Conservation (phyloP, 192 early-diverging fungal genomes). For the Umbelopsis ramanniana region DNA sequence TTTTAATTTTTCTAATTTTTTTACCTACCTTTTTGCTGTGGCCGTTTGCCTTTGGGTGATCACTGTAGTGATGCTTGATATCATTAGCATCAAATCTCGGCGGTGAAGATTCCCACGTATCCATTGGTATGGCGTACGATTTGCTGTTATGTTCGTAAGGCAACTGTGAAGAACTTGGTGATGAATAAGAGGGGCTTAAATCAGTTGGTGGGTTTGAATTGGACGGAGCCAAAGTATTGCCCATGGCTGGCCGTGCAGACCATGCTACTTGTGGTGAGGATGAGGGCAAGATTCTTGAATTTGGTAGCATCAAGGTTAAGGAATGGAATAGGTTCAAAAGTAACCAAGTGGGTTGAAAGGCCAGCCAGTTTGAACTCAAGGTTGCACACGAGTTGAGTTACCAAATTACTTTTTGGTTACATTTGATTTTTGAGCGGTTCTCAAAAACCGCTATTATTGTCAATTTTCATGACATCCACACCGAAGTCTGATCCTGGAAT, state of each 20-base stretch:
- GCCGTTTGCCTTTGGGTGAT: not conserved
- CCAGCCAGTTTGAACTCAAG: not conserved
- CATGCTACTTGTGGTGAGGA: conserved; percentile 11
- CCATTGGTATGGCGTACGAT: not conserved
- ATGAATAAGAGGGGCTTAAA: conserved; percentile 12
- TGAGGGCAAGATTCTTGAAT: conserved; percentile 17
- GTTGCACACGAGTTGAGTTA: not conserved
- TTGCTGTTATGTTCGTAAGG: not conserved
- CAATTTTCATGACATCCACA: conserved; percentile 12
- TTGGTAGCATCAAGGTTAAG: conserved; percentile 11
- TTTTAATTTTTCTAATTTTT: not conserved
- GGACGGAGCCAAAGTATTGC: not conserved
- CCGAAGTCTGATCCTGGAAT: not conserved
- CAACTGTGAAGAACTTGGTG: not conserved
- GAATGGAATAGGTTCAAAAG: conserved; percentile 13
- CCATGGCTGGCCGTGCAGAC: not conserved
- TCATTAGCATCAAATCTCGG: not conserved
- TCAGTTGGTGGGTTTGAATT: conserved; percentile 2
- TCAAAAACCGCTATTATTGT: not conserved
- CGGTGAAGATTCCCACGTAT: not conserved
- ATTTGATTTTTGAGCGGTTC: not conserved
- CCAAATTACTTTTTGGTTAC: conserved; percentile 9
- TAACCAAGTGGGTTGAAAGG: not conserved
- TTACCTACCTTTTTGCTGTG: not conserved
- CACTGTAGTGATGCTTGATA: not conserved